phyloP scores from a whole-genome alignment of 2,329 filamentous ascomycete species.

The Fusarium nodosum region DNA sequence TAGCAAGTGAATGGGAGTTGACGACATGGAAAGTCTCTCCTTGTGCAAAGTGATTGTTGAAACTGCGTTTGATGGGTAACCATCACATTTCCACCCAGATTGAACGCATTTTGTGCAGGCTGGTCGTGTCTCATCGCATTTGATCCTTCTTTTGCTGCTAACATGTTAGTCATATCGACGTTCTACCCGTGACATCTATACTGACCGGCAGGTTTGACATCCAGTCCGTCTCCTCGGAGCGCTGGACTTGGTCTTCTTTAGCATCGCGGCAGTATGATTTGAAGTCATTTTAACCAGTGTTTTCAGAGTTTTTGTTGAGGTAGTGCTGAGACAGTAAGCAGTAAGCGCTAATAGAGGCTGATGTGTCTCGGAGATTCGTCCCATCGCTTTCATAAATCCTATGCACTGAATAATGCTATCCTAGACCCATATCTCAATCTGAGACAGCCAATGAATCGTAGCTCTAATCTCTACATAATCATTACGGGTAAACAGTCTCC shows the following conservation, averaged over 20 bases:
- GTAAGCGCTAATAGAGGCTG: slow-evolving; percentile 22
- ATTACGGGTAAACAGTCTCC: too few relatives aligned
- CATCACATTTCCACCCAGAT: slow-evolving; percentile 22
- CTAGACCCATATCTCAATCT: background rate
- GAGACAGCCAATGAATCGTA: background rate
- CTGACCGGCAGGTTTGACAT: slow-evolving; percentile 24
- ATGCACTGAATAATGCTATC: background rate
- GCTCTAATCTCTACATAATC: background rate
- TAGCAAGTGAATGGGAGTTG: background rate
- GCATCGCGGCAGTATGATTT: background rate
- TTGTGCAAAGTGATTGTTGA: too few relatives aligned
- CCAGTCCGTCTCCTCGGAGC: slow-evolving; percentile 16
- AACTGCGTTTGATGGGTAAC: background rate
- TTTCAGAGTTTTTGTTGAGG: background rate
- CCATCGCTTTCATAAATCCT: background rate
- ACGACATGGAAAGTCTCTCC: fast-evolving
- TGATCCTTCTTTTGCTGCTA: slow-evolving; percentile 21
- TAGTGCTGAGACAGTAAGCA: background rate
- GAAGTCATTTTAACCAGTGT: background rate
- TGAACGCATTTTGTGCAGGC: slow-evolving; percentile 10
- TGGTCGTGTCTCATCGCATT: slow-evolving; percentile 15
- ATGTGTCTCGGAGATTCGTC: background rate
- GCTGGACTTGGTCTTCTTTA: slow-evolving; percentile 2
- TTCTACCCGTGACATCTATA: fast-evolving
- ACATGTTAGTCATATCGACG: background rate